Percentiles rank a stretch among this genome's conserved stretches.
Evolutionary conservation across 2,329 filamentous ascomycete genomes (phyloP).

Genomic region (Pseudogymnoascus verrucosus): DNA sequence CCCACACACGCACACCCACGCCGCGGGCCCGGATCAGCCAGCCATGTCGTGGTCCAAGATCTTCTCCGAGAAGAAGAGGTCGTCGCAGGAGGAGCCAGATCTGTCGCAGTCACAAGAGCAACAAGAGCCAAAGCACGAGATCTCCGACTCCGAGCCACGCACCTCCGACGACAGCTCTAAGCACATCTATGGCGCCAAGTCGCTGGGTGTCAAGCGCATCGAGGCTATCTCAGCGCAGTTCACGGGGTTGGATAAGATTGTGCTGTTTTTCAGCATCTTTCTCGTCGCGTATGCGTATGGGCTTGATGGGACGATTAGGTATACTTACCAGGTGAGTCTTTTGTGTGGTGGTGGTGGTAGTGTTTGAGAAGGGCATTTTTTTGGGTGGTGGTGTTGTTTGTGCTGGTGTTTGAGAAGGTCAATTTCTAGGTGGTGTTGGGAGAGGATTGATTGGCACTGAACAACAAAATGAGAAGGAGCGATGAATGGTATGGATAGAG

Average conservation of each 20-base stretch:
- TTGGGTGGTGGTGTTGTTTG: too few relatives aligned
- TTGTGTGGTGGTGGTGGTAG: neutral
- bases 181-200: slow-evolving; percentile 22
- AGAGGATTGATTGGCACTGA: neutral
- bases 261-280: slow-evolving; percentile 54
- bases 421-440: neutral
- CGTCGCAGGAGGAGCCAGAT: too few relatives aligned
- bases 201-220: slow-evolving; percentile 50
- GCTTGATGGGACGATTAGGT: slow-evolving; percentile 49
- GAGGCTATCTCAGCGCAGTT: slow-evolving; percentile 48
- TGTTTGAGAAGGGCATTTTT: neutral
- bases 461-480: neutral
- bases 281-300: slow-evolving; percentile 57
- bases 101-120: neutral
- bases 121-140: neutral
- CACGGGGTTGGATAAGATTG: slow-evolving; percentile 42
- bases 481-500: too few relatives aligned
- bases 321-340: slow-evolving; percentile 38
- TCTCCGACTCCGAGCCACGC: neutral
- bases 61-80: neutral
- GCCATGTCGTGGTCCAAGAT: neutral
- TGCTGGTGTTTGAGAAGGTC: too few relatives aligned
- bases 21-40: neutral
- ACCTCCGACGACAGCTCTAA: neutral
- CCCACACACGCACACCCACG: neutral